Evolutionary conservation across 2,329 filamentous ascomycete genomes (phyloP).

Genomic region (Drechmeria coniospora): DNA sequence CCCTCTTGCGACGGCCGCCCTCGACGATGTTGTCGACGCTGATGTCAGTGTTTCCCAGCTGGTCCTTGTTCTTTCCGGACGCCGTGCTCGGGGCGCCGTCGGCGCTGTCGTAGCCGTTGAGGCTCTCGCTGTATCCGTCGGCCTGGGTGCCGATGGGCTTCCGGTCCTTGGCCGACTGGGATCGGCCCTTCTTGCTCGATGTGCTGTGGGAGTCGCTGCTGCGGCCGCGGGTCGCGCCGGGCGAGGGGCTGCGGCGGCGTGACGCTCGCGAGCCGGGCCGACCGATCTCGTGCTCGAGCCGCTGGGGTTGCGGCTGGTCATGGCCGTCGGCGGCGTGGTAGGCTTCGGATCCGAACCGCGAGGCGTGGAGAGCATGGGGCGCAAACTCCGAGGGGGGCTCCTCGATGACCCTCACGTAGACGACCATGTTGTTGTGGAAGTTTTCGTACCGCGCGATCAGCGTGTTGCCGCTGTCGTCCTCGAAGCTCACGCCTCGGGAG

Average conservation of each 20-base stretch:
- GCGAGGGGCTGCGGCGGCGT: conserved; percentile 66
- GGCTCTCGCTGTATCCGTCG: conserved; percentile 49
- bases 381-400: conserved; percentile 30
- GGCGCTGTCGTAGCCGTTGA: conserved; percentile 72
- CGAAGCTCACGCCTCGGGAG: conserved; percentile 80
- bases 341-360: conserved; percentile 31
- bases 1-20: conserved; percentile 84
- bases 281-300: conserved; percentile 44
- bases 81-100: conserved; percentile 66
- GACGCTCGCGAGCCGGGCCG: conserved; percentile 57
- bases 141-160: conserved; percentile 30
- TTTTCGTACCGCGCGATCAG: conserved; percentile 96
- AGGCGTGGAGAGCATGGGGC: conserved; percentile 35
- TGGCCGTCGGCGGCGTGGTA: conserved; percentile 31
- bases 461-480: conserved; percentile 76
- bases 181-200: conserved; percentile 48
- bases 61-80: conserved; percentile 61
- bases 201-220: conserved; percentile 60
- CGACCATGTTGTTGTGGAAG: conserved; percentile 79
- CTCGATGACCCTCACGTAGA: conserved; percentile 78
- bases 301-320: conserved; percentile 33
- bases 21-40: conserved; percentile 97
- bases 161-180: conserved; percentile 55
- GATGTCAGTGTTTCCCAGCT: conserved; percentile 88
- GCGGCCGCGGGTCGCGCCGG: conserved; percentile 48